These are phyloP conservation scores for Candida palmyrensis DNA, from an alignment of 805 yeast genomes.

Conservation along the genomic window DNA sequence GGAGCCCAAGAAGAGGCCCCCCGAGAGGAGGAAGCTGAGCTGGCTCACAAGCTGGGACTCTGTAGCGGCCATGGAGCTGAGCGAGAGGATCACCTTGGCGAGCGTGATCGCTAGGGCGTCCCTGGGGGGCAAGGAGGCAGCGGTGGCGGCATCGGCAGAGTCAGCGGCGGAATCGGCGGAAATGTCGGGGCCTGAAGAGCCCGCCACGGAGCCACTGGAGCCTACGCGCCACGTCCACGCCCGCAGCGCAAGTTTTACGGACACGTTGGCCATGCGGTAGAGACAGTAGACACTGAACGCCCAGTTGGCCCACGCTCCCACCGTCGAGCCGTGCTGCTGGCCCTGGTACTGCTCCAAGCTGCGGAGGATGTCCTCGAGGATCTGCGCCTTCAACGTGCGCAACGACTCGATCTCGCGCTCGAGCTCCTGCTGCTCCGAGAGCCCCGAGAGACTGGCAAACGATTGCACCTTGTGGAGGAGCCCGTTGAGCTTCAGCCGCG, in stretches of 20 bases:
- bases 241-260: no score
- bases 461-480: slow-evolving; percentile 37
- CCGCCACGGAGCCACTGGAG: no score
- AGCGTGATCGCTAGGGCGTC: slow-evolving; percentile 49
- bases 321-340: slow-evolving; percentile 8
- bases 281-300: slow-evolving; percentile 44
- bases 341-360: slow-evolving; percentile 12
- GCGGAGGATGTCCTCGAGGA: slow-evolving; percentile 26
- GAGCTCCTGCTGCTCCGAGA: slow-evolving; percentile 28
- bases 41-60: slow-evolving; percentile 40
- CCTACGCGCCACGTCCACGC: slow-evolving; percentile 34
- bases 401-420: slow-evolving; percentile 36
- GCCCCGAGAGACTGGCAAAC: slow-evolving; percentile 28
- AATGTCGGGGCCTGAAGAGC: no score
- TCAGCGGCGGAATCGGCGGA: slow-evolving; percentile 5
- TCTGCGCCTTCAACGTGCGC: slow-evolving; percentile 20
- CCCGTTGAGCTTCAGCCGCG: slow-evolving; percentile 23
- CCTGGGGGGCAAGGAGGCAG: no score
- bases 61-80: slow-evolving; percentile 23
- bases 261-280: slow-evolving; percentile 41
- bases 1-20: slow-evolving; percentile 56
- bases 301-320: slow-evolving; percentile 13
- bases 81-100: slow-evolving; percentile 31
- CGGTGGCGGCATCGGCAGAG: slow-evolving; percentile 7
- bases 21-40: slow-evolving; percentile 49